Percentiles rank a stretch among this genome's conserved stretches.
These are phyloP conservation scores for Leccinum ochraceum DNA, from an alignment of 768 basidiomycete species.

Conservation along the genomic window DNA sequence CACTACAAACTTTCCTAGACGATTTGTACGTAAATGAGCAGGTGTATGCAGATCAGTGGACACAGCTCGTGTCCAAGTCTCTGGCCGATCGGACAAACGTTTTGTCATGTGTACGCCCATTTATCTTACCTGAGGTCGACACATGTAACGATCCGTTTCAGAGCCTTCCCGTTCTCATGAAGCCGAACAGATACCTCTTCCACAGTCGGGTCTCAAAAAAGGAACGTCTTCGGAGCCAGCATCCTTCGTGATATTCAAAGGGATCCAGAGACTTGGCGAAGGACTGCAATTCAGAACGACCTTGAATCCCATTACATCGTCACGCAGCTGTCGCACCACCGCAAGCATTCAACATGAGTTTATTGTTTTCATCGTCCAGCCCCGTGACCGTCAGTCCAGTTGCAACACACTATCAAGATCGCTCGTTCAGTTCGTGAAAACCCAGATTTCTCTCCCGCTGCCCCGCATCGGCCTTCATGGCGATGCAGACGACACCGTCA, in stretches of 20 bases:
- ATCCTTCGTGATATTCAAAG: slow-evolving; percentile 25
- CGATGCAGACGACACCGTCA: too few species aligned
- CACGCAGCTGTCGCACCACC: too few species aligned
- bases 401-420: too few species aligned
- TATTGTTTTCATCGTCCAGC: too few species aligned
- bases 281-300: too few species aligned
- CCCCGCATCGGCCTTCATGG: too few species aligned
- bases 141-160: slow-evolving; percentile 9
- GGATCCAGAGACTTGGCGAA: too few species aligned
- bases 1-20: slow-evolving; percentile 45
- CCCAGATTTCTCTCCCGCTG: too few species aligned
- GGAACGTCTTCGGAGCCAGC: slow-evolving; percentile 38
- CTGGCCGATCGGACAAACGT: slow-evolving; percentile 52
- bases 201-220: slow-evolving; percentile 25
- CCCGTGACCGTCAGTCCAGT: too few species aligned
- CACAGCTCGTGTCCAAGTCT: slow-evolving; percentile 44
- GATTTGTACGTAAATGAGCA: slow-evolving; percentile 54
- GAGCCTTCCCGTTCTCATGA: slow-evolving; percentile 29
- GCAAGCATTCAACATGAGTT: too few species aligned
- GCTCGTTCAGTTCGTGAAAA: too few species aligned
- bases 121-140: neutral
- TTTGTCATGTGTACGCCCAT: slow-evolving; percentile 39
- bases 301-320: too few species aligned
- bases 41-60: slow-evolving; percentile 57
- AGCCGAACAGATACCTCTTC: slow-evolving; percentile 12